Base-by-base conservation (phyloP, 2,329 filamentous ascomycete genomes). In the Chalaropsis ovoidea region DNA sequence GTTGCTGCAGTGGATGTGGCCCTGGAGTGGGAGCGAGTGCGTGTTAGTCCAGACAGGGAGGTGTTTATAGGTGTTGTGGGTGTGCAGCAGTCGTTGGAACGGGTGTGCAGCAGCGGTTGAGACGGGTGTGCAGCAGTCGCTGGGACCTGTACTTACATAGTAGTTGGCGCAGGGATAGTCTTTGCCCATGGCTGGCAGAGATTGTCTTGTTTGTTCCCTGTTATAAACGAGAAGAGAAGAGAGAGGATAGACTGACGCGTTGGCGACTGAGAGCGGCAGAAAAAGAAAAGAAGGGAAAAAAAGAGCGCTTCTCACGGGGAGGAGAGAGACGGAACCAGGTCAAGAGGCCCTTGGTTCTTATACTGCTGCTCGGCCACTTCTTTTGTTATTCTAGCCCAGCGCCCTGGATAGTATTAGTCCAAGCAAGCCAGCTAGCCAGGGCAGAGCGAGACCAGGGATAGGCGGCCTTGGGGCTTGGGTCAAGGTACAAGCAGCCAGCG, bases 161-260 rank as follows among this genome's bases (percentile, higher is more conserved):
- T 72, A 74, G 68, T 74, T 74, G 58, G 72, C 72, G 68, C 72
- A 74, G 64, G 73, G 73, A 68, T 70, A 73, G 69, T 68, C 69
- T 70, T 73, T 73, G 19, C 64, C 70, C 66, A 65, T 22, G 17
- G 27, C 24, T 39, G 22, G 19, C 13, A 63, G 31, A 27, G 11
- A 22, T 49, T 24, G 19, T n/a, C 10, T n/a, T 49, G 2, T 31
- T 31, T 31, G 31, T 31, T 31, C 6, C 31, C 31, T 31, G 3
- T 31, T 7, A 24, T 22, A 10, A 19, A 49, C 5, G 13, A 22
- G 3, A 49, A 7, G 45, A 8, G 6, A 1, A 47, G n/a, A 19
- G 45, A 47, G 11, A 2, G n/a, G 43, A 47, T 3, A 47, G 31
- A 31, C 31, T 31, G 31, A 31, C 11, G 61, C 39, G 11, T n/a